Evolutionary conservation across 768 basidiomycete species (phyloP), one percentile per base, ranked within the genome.

Genomic region (Collybia sordida): DNA sequence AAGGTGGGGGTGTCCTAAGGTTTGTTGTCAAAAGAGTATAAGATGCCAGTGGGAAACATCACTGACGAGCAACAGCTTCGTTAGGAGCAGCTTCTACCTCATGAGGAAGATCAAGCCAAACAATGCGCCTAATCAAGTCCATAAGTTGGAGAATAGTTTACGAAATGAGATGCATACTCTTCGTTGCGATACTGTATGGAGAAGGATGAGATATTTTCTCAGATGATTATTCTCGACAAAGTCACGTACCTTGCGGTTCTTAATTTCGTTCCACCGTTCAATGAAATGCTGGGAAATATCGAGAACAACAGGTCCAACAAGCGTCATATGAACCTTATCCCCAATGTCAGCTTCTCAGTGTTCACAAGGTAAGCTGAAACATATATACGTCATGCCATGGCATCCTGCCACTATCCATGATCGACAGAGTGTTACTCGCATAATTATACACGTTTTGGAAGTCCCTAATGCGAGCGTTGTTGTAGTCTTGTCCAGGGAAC

Each of bases 401-500:
- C 93, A 94, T 93, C 53, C 90, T 74, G 1, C 82, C 72, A 12
- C 72, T 83, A 55, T 92, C 88, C 39, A 85, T 62, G 41, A 83
- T 77, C 25, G 83, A 85, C 14, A 93, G 64, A 0, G 76, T 75
- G 52, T 87, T 90, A 60, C 82, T 86, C 19, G 83, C 80, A 62
- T 84, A 93, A 53, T 91, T 77, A 49, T 80, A 75, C 0, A 98
- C 96, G 8, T 87, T 73, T 62, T 93, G 78, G 72, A 95, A 94
- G 62, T 96, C 93, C 66, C 83, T 75, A 25, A 88, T 72, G 7
- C 94, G 82, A 1, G 93, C 92, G 51, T 98, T 92, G 65, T 97
- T 95, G 70, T 88, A 96, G 62, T 95, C 94, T 66, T 97, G 78
- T 1, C 96, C 96, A 0, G 96, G 91, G 75, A 96, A 98, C 22